Evolutionary conservation across 345 rosid species (phyloP).

Genomic region (Adansonia digitata): DNA sequence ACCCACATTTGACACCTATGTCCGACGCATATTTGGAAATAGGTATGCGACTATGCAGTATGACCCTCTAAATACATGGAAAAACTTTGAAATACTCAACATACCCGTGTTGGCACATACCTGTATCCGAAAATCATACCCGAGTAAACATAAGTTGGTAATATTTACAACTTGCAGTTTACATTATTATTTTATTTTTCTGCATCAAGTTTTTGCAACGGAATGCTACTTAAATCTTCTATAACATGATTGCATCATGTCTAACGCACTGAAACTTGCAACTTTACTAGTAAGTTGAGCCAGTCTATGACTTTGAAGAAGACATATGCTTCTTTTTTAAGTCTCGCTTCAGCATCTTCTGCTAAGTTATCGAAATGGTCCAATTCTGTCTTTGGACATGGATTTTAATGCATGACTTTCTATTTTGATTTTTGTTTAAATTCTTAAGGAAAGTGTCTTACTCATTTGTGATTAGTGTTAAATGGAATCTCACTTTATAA

Average conservation of each 20-base stretch:
- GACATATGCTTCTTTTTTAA: background rate
- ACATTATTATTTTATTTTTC: background rate
- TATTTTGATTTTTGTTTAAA: background rate
- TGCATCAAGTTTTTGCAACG: background rate
- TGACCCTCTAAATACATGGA: no score
- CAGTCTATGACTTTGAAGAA: background rate
- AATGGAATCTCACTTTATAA: background rate
- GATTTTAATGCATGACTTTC: background rate
- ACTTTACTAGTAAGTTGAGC: background rate
- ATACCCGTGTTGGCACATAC: no score
- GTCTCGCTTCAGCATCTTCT: no score
- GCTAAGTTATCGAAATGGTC: background rate
- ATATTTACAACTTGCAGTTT: background rate
- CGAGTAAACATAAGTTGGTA: no score
- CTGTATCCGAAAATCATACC: no score
- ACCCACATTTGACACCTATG: no score
- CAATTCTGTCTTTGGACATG: background rate
- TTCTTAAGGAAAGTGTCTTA: background rate
- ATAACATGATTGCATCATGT: background rate
- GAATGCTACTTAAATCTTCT: background rate
- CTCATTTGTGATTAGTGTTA: background rate
- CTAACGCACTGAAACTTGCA: background rate
- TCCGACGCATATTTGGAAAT: no score
- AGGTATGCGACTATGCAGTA: no score
- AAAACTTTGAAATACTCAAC: no score